Base-by-base conservation (phyloP, 1,284 basidiomycete species). In the Cutaneotrichosporon sp. region DNA sequence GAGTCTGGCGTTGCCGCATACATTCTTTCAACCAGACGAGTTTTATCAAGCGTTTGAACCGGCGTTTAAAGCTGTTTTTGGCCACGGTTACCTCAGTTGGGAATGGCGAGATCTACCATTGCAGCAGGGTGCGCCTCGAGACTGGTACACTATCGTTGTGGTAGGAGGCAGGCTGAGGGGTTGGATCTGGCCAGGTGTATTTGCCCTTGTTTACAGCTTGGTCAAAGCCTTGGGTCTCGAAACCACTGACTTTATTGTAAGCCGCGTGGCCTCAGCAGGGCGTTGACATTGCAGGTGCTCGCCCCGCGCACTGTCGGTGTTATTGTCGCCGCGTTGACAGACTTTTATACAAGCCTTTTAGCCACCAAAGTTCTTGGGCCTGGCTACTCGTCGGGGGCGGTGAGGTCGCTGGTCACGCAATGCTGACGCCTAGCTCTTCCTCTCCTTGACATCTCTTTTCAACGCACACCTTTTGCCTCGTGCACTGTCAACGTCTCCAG, bases 1-100 rank as follows among this genome's bases (percentile, higher is more conserved):
- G 35, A 21, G 52, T 1, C 60, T 72, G 1, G 67, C 92, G 13
- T 75, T 79, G 21, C 92, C 89, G 0, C 80, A 82, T 46, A 91
- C 92, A 1, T 90, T 88, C 77, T 98, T 98, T 72, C 93, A 97
- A 71, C 94, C 96, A 2, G 96, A 99, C 75, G 96, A 98, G 76
- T 96, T 90, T 75, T 97, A 87, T 66, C 96, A 99, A 70, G 83
- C 91, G 9, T 81, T 96, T 39, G 96, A 99, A 70, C 87, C 91
- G 26, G 96, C 96, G 0, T 88, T 97, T 70, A 79, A 79, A 49
- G 74, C 86, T 41, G 89, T 94, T 51, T 98, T 90, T 71, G 91
- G 91, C 30, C 91, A 90, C 73, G 96, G 92, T 1, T 83, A 86
- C 66, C 78, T 90, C 36, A 97, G 92, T 23, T 99, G 96, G 96